phyloP scores from a whole-genome alignment of 192 early-diverging fungal species.

The Entomortierella lignicola region DNA sequence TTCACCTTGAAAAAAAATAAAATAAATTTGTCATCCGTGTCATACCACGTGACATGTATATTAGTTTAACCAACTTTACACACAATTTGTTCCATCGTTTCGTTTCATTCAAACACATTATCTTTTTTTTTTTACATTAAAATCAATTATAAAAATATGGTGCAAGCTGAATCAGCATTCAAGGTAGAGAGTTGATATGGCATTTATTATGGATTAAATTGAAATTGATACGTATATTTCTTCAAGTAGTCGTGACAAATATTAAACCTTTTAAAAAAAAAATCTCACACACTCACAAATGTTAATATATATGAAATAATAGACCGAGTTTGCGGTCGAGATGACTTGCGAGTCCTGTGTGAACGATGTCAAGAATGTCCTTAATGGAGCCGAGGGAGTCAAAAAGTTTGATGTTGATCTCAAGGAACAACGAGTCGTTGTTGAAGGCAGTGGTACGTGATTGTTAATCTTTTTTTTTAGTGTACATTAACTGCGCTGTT shows the following conservation, averaged over 20 bases:
- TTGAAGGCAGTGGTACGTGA: constrained; percentile 72
- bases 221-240: too few species aligned
- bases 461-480: constrained; percentile 8
- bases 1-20: too few species aligned
- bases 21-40: neutral
- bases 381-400: constrained; percentile 63
- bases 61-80: too few species aligned
- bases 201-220: too few species aligned
- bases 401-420: constrained; percentile 75
- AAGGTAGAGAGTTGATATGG: constrained; percentile 32
- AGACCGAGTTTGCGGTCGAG: constrained; percentile 88
- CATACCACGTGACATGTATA: too few species aligned
- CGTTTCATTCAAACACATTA: too few species aligned
- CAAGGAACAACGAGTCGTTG: constrained; percentile 75
- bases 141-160: constrained; percentile 26
- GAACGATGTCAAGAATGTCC: constrained; percentile 69
- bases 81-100: too few species aligned
- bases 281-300: neutral
- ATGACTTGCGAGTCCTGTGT: constrained; percentile 89
- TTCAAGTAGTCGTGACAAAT: too few species aligned
- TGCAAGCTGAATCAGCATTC: constrained; percentile 29
- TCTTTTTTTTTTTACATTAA: constrained; percentile 4
- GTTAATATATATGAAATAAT: neutral
- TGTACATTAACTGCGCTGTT: neutral
- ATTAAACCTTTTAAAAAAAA: too few species aligned